Evolutionary conservation across 2,329 filamentous ascomycete species (phyloP).

Genomic region (Fusarium caatingaense): DNA sequence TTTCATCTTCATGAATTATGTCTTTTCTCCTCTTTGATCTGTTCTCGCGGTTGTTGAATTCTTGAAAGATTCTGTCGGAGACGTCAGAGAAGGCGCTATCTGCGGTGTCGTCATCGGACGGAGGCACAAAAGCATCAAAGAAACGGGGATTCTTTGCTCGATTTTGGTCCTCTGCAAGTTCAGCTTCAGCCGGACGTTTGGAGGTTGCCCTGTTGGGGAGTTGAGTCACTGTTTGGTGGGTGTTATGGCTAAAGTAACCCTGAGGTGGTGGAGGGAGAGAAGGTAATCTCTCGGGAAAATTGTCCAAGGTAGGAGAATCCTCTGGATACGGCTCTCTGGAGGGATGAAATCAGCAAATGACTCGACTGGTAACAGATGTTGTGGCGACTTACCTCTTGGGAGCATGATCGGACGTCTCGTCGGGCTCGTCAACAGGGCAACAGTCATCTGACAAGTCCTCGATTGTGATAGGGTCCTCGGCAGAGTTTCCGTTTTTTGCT

Average conservation of each 20-base stretch:
- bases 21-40: not conserved
- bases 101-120: not conserved
- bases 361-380: not conserved
- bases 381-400: not conserved
- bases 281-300: not conserved
- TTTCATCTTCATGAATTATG: not conserved
- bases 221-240: not conserved
- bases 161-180: not conserved
- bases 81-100: not conserved
- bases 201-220: not conserved
- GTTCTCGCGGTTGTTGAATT: not conserved
- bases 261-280: not conserved
- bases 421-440: not conserved
- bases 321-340: not conserved
- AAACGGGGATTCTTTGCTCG: constrained; percentile 10
- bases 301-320: not conserved
- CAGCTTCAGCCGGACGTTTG: constrained; percentile 14
- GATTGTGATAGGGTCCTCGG: not conserved
- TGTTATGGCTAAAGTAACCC: not conserved
- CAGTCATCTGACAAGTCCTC: not conserved
- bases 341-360: not conserved
- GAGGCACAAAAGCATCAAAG: not conserved
- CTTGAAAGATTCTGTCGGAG: not conserved
- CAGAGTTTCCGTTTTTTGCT: not conserved
- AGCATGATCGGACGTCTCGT: not conserved